Evolutionary conservation across 768 basidiomycete genomes (phyloP).

Genomic region (Leccinum olivaceopallidum): DNA sequence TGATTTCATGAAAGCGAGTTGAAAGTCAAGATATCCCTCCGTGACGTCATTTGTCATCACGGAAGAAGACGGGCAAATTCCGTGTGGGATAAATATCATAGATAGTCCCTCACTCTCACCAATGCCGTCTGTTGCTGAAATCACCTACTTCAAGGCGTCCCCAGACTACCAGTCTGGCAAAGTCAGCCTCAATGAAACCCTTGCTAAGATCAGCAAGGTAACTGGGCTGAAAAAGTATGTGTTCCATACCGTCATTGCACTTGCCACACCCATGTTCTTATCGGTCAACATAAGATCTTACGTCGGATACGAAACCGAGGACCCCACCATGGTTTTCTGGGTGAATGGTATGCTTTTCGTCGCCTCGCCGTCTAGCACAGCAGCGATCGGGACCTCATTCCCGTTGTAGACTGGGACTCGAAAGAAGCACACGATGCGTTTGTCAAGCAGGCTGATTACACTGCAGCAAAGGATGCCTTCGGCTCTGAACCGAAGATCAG

Average conservation of each 20-base stretch:
- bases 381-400: conserved; percentile 9
- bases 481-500: conserved; percentile 16
- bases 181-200: conserved; percentile 15
- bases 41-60: conserved; percentile 8
- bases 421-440: conserved; percentile 21
- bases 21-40: not conserved
- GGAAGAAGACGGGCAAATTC: conserved; percentile 9
- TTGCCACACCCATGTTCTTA: conserved; percentile 3
- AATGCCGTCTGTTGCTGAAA: conserved; percentile 29
- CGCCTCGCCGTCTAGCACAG: conserved; percentile 2
- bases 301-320: conserved; percentile 31
- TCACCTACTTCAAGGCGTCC: conserved; percentile 28
- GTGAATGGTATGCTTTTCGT: conserved; percentile 19
- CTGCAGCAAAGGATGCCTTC: conserved; percentile 8
- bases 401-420: conserved; percentile 27
- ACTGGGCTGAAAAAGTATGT: conserved; percentile 23
- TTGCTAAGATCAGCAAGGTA: conserved; percentile 11
- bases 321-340: conserved; percentile 27
- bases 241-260: not conserved
- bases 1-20: conserved; percentile 6
- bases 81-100: not conserved
- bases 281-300: conserved; percentile 27
- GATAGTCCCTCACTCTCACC: conserved; percentile 7
- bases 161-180: conserved; percentile 20
- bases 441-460: conserved; percentile 9